Evolutionary conservation across 768 basidiomycete species (phyloP), one percentile per base, ranked within the genome.

Genomic region (Boletus subparvulus): DNA sequence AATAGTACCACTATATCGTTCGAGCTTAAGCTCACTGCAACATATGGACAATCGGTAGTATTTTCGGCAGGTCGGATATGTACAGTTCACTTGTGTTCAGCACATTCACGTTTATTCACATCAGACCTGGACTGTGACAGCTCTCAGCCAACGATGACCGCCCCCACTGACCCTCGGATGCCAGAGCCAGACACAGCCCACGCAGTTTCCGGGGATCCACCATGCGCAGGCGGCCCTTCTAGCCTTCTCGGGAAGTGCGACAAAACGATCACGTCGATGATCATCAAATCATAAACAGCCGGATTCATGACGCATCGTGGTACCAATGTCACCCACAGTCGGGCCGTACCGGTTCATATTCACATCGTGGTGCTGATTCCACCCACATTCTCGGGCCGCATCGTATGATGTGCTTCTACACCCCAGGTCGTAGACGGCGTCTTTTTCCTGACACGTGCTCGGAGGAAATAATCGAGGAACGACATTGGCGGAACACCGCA

Each of bases 11-110:
- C 28, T 19, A 45, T 16, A n/a, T 51, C 21, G 9, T 43, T 41
- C 42, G 41, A 39, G 51, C 44, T 41, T 53, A 32, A 37, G 52
- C 58, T 58, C 1, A 9, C 50, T 44, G 36, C 52, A 50, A 42
- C 54, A 51, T 35, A 56, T 52, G 53, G 33, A 47, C 46, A 32
- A 42, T 54, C 63, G 66, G 66, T 56, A 14, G 59, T 47, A 60
- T 65, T 64, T 11, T 52, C 54, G 57, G 54, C 55, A 41, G 40
- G 35, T 48, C 47, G 42, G 42, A 43, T 19, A 41, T 35, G 50
- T 51, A 30, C 17, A 42, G 49, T 62, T 42, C 40, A 52, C 16
- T 21, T 42, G 36, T 33, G 33, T 40, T 46, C 35, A 16, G 13
- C 17, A 35, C 47, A 40, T 21, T 45, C 51, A 50, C 28, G 51